Base-by-base conservation (phyloP, 73 alveolate species). In the Durusdinium trenchii region DNA sequence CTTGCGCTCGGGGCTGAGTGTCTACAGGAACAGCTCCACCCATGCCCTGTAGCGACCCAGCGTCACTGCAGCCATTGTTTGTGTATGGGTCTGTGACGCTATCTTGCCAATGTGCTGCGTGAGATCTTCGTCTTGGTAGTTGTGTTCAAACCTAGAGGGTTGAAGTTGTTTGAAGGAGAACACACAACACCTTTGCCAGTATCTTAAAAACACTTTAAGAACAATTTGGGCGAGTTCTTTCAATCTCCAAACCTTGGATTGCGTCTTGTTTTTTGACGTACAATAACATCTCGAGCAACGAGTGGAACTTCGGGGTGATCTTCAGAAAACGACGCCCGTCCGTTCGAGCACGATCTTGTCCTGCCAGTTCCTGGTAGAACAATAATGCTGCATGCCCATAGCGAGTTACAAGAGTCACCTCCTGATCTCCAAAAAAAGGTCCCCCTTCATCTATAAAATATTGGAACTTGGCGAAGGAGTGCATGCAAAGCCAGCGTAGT, bases 211-310 rank as follows among this genome's bases (percentile, higher is more conserved):
- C n/a, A n/a, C n/a, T n/a, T n/a, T n/a, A n/a, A n/a, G n/a, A n/a
- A n/a, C n/a, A n/a, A n/a, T n/a, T n/a, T n/a, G n/a, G n/a, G n/a
- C n/a, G n/a, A n/a, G n/a, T n/a, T n/a, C n/a, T n/a, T n/a, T n/a
- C n/a, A n/a, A n/a, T n/a, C n/a, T n/a, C n/a, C n/a, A n/a, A n/a
- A 85, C 57, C 94, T 30, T 26, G 79, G 79, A 61, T 85, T 85
- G 2, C 94, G 35, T 32, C 12, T 10, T 38, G 71, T 60, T 1
- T 1, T 1, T 4, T 57, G 57, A 51, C 0, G 57, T 60, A 60
- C 3, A 52, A 3, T 0, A 30, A 12, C 54, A 85, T 6, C 36
- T 85, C 76, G 28, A 52, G 4, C 28, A 85, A 9, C 43, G 52
- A 6, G 38, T 85, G 94, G 79, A 85, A 85, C 38, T 85, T 85